Conservation (phyloP, 108 stramenopile genomes). For the Discostella stelligeroides region DNA sequence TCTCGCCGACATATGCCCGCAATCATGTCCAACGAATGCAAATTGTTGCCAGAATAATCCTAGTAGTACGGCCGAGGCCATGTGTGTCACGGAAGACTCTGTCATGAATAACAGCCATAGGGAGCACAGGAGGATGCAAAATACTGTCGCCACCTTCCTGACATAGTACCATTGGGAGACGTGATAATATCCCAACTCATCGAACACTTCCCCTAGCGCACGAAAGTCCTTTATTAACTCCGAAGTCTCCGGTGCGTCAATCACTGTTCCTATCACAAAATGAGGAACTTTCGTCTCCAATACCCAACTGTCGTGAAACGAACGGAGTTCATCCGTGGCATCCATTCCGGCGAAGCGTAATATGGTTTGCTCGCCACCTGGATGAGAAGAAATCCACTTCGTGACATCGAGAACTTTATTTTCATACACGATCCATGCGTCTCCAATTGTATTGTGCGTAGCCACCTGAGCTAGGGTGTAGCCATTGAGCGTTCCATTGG, state of each 20-base stretch:
- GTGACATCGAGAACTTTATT: slow-evolving; percentile 74
- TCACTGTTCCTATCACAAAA: slow-evolving; percentile 63
- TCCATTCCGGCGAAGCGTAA: slow-evolving; percentile 71
- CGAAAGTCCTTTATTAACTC: slow-evolving; percentile 63
- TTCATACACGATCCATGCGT: slow-evolving; percentile 65
- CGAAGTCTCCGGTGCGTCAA: slow-evolving; percentile 35
- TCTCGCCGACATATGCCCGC: slow-evolving; percentile 84
- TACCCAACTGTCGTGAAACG: slow-evolving; percentile 67
- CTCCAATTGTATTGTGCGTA: slow-evolving; percentile 34
- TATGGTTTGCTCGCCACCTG: slow-evolving; percentile 74
- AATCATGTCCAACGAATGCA: slow-evolving; percentile 91
- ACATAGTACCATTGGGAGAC: slow-evolving; percentile 47
- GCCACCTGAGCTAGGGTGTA: slow-evolving; percentile 53
- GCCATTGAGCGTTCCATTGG: background rate
- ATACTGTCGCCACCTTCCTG: slow-evolving; percentile 25
- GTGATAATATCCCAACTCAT: slow-evolving; percentile 45
- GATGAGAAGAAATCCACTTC: slow-evolving; percentile 66
- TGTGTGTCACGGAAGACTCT: slow-evolving; percentile 19
- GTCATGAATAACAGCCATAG: slow-evolving; percentile 30
- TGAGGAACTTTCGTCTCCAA: slow-evolving; percentile 54
- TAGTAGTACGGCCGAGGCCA: slow-evolving; percentile 36
- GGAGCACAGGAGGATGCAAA: slow-evolving; percentile 26
- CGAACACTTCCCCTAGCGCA: slow-evolving; percentile 52
- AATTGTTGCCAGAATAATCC: slow-evolving; percentile 91
- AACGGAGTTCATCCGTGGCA: slow-evolving; percentile 71